Conservation (phyloP, 371 early-diverging fungal genomes). For the Lichtheimia hyalospora region DNA sequence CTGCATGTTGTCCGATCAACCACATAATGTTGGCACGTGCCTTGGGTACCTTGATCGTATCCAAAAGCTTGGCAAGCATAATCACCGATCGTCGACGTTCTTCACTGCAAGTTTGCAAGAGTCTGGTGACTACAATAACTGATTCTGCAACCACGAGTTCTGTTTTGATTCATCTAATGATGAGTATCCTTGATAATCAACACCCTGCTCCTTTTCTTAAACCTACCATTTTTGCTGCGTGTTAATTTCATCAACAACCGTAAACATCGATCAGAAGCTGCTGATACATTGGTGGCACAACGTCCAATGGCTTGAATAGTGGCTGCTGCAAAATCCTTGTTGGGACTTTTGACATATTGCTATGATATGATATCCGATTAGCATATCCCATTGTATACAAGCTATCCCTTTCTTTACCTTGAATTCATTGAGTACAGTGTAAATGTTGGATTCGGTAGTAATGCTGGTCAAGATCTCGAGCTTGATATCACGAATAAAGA, state of each 20-base stretch:
- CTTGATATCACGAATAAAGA: slow-evolving; percentile 78
- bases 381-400: not conserved
- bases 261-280: slow-evolving; percentile 61
- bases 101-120: slow-evolving; percentile 61
- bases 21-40: slow-evolving; percentile 80
- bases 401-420: slow-evolving; percentile 22
- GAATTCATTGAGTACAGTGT: slow-evolving; percentile 48
- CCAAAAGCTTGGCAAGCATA: slow-evolving; percentile 64
- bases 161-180: slow-evolving; percentile 22
- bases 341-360: slow-evolving; percentile 74
- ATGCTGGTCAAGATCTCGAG: slow-evolving; percentile 80
- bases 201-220: not conserved
- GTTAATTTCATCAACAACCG: slow-evolving; percentile 67
- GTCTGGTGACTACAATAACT: slow-evolving; percentile 72
- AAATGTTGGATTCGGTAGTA: slow-evolving; percentile 62
- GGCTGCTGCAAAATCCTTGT: slow-evolving; percentile 70
- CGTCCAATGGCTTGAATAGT: slow-evolving; percentile 75
- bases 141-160: slow-evolving; percentile 79
- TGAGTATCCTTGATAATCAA: not conserved
- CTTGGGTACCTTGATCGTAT: slow-evolving; percentile 65
- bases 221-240: slow-evolving; percentile 70
- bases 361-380: slow-evolving; percentile 11
- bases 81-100: slow-evolving; percentile 59
- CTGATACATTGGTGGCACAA: slow-evolving; percentile 63
- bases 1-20: slow-evolving; percentile 81